Conservation (phyloP, 1,284 basidiomycete genomes). For the Pseudozyma hubeiensis region DNA sequence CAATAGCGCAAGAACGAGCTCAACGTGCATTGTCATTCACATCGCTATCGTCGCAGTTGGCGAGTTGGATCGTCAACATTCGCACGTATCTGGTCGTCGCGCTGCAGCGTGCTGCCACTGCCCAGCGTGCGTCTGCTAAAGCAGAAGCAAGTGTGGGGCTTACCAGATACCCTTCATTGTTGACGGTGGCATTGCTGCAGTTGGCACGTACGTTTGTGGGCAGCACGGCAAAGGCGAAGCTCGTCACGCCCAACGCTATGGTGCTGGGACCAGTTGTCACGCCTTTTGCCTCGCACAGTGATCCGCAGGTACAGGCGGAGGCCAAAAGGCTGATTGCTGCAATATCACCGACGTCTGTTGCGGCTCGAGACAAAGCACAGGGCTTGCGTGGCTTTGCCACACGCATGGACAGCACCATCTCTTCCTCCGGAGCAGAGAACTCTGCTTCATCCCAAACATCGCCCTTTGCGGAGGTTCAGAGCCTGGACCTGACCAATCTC, state of each 20-base stretch:
- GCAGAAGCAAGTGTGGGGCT: background rate
- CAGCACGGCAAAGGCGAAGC: constrained; percentile 23
- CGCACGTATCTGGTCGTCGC: constrained; percentile 25
- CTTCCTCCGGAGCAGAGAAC: too few relatives aligned
- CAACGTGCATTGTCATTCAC: constrained; percentile 36
- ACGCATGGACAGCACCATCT: too few relatives aligned
- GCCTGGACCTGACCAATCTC: constrained; percentile 1
- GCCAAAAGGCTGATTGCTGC: constrained; percentile 9
- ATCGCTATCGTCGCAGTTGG: constrained; percentile 41
- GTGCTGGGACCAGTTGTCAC: constrained; percentile 16
- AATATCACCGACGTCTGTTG: constrained; percentile 3
- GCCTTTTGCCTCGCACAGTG: constrained; percentile 19
- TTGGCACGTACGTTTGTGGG: constrained; percentile 21
- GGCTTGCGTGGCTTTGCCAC: too few relatives aligned
- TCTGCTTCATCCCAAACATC: background rate
- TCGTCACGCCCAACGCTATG: constrained; percentile 10
- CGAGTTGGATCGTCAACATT: constrained; percentile 37
- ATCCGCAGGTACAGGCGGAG: constrained; percentile 17
- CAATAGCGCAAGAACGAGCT: constrained; percentile 36
- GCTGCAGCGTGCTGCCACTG: constrained; percentile 17
- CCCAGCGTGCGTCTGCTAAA: constrained; percentile 5
- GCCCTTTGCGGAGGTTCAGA: background rate
- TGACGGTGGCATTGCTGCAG: constrained; percentile 25
- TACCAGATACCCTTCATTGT: constrained; percentile 7
- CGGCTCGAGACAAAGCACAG: too few relatives aligned